phyloP scores from a whole-genome alignment of 371 early-diverging fungal genomes.

The Zychaea mexicana region DNA sequence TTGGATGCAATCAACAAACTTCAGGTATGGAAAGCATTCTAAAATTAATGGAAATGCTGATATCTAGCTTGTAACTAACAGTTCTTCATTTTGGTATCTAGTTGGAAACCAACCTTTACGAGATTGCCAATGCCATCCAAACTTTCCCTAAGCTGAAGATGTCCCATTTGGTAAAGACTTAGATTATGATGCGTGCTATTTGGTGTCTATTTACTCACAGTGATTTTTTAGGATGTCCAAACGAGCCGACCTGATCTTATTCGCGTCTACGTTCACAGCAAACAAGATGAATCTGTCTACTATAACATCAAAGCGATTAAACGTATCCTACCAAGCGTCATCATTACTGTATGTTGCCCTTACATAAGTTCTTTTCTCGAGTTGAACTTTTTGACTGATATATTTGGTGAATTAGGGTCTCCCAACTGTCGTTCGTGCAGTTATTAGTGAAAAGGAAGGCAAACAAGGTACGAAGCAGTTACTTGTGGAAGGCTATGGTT shows the following conservation, averaged over 20 bases:
- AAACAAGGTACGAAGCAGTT: conserved; percentile 65
- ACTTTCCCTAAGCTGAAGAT: conserved; percentile 87
- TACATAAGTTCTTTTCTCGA: background rate
- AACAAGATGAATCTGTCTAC: conserved; percentile 71
- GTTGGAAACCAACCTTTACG: conserved; percentile 81
- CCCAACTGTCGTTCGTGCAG: conserved; percentile 84
- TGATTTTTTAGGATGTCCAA: conserved; percentile 66
- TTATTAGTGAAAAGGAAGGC: conserved; percentile 78
- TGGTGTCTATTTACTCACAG: background rate
- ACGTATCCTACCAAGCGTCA: conserved; percentile 80
- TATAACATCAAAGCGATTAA: conserved; percentile 83
- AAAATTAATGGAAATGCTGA: too few species aligned
- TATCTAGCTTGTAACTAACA: conserved; percentile 78
- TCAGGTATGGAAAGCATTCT: conserved; percentile 36
- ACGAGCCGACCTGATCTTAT: conserved; percentile 74
- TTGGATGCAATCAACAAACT: conserved; percentile 77
- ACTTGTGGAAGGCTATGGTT: conserved; percentile 95
- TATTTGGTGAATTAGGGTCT: conserved; percentile 60
- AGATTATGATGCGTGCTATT: background rate
- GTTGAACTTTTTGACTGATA: background rate
- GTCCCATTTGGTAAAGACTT: conserved; percentile 52
- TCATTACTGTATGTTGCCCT: conserved; percentile 58
- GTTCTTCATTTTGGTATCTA: conserved; percentile 26
- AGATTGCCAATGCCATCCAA: conserved; percentile 80
- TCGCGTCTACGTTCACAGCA: conserved; percentile 71